These are phyloP conservation scores for Aspergillus haitiensis DNA, from an alignment of 495 filamentous ascomycete genomes.

Conservation along the genomic window DNA sequence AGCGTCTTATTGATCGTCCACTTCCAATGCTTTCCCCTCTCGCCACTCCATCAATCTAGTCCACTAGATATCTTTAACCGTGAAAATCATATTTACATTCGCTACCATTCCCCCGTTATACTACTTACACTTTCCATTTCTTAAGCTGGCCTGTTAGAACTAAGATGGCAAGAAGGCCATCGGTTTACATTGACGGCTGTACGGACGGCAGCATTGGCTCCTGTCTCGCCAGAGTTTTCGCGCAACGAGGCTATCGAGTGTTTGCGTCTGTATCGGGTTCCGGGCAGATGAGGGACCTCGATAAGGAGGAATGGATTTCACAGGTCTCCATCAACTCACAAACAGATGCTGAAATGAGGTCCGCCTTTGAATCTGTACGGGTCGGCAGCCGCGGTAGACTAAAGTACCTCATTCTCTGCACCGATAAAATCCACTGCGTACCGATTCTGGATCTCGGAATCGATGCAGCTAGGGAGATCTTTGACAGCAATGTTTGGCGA, in stretches of 20 bases:
- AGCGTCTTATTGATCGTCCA: too few species aligned
- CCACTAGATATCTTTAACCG: too few species aligned
- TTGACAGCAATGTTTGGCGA: constrained; percentile 57
- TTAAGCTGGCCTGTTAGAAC: not conserved
- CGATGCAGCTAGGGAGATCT: constrained; percentile 42
- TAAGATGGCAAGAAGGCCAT: not conserved
- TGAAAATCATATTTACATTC: too few species aligned
- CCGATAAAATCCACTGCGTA: constrained; percentile 45
- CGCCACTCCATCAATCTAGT: too few species aligned
- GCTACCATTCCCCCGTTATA: too few species aligned
- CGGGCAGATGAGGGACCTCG: constrained; percentile 34
- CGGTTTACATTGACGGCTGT: constrained; percentile 51
- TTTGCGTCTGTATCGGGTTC: constrained; percentile 56
- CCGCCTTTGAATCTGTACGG: constrained; percentile 28
- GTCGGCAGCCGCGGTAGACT: constrained; percentile 32
- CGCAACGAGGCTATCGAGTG: constrained; percentile 49
- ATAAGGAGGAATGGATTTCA: constrained; percentile 1
- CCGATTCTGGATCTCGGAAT: constrained; percentile 50
- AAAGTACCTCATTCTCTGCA: constrained; percentile 58
- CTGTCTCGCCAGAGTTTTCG: constrained; percentile 54
- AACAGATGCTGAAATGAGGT: constrained; percentile 33
- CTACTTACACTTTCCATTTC: not conserved
- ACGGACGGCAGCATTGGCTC: constrained; percentile 55
- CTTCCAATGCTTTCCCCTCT: too few species aligned
- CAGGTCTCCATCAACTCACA: constrained; percentile 26